These are phyloP conservation scores for Fusarium secorum DNA, from an alignment of 2,329 filamentous ascomycete species.

Conservation along the genomic window DNA sequence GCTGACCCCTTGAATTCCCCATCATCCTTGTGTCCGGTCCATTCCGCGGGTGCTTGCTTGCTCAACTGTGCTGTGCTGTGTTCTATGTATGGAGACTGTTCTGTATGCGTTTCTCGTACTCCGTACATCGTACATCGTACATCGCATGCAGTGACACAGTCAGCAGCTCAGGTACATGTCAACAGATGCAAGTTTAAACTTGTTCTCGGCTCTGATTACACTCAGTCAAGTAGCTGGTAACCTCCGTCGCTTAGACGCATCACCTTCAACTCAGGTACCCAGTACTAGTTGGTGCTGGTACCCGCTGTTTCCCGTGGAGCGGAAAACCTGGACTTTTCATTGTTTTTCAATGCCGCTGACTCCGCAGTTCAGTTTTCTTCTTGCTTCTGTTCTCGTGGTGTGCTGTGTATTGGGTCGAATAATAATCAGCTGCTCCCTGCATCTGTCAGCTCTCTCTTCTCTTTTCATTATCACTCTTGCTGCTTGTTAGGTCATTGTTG, in stretches of 20 bases:
- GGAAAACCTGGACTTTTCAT: slow-evolving; percentile 32
- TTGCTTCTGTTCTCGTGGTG: slow-evolving; percentile 13
- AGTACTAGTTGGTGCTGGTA: slow-evolving; percentile 5
- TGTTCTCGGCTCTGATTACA: slow-evolving; percentile 2
- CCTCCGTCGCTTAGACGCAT: slow-evolving; percentile 5
- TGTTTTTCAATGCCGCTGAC: slow-evolving; percentile 38
- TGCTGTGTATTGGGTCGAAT: slow-evolving; percentile 3
- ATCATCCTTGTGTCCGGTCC: slow-evolving; percentile 18
- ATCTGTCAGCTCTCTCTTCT: slow-evolving; percentile 9
- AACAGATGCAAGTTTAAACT: slow-evolving; percentile 13
- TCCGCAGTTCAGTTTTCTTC: slow-evolving; percentile 11
- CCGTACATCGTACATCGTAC: slow-evolving; percentile 36
- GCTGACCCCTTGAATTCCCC: slow-evolving; percentile 28
- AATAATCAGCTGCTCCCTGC: slow-evolving; percentile 10
- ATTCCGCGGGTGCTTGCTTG: slow-evolving; percentile 7
- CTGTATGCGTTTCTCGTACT: slow-evolving; percentile 27
- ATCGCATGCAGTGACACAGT: slow-evolving; percentile 18
- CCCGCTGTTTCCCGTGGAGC: slow-evolving; percentile 34
- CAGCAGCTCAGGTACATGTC: slow-evolving; percentile 20
- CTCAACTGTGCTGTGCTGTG: neutral
- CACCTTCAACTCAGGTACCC: slow-evolving; percentile 3
- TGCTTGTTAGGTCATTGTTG: slow-evolving; percentile 5
- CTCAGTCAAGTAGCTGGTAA: slow-evolving; percentile 2
- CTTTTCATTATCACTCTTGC: slow-evolving; percentile 7
- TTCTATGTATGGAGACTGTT: neutral